Evolutionary conservation across 225 moss, liverwort and hornwort genomes (phyloP).

Genomic region (Pleurozium schreberi): DNA sequence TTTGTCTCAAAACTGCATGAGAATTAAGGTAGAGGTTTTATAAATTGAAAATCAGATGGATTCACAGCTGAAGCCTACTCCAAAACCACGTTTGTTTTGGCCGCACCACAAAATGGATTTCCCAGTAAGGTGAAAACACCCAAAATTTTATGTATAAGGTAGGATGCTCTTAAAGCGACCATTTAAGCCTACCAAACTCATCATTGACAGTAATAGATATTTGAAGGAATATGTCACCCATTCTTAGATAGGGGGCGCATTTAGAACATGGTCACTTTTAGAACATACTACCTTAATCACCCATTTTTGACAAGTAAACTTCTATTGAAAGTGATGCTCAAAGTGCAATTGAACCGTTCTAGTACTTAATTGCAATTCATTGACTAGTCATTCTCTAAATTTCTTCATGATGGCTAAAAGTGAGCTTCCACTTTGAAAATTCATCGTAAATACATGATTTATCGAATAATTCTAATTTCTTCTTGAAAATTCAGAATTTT

Average conservation of each 20-base stretch:
- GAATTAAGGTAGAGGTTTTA: background rate
- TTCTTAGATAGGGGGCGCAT: too few species aligned
- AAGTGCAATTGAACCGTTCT: background rate
- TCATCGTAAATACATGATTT: background rate
- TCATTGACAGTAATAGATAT: too few species aligned
- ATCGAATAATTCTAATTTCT: background rate
- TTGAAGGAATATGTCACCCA: too few species aligned
- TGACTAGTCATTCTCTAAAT: accelerated
- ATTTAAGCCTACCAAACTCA: too few species aligned
- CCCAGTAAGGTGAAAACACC: too few species aligned
- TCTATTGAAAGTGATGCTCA: background rate
- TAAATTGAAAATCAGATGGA: background rate
- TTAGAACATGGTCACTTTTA: too few species aligned
- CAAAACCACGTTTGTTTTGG: background rate
- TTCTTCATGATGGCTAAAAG: too few species aligned
- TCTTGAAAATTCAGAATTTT: background rate
- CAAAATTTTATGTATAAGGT: too few species aligned
- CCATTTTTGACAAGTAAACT: background rate
- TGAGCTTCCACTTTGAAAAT: background rate
- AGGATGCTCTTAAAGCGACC: too few species aligned
- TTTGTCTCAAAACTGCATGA: background rate
- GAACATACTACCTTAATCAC: too few species aligned
- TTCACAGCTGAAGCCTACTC: background rate
- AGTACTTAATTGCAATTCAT: background rate
- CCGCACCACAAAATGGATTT: too few species aligned